Percentiles rank a stretch among this genome's conserved stretches.
phyloP scores from a whole-genome alignment of 176 grass and related monocot species.

The Avena atlantica region DNA sequence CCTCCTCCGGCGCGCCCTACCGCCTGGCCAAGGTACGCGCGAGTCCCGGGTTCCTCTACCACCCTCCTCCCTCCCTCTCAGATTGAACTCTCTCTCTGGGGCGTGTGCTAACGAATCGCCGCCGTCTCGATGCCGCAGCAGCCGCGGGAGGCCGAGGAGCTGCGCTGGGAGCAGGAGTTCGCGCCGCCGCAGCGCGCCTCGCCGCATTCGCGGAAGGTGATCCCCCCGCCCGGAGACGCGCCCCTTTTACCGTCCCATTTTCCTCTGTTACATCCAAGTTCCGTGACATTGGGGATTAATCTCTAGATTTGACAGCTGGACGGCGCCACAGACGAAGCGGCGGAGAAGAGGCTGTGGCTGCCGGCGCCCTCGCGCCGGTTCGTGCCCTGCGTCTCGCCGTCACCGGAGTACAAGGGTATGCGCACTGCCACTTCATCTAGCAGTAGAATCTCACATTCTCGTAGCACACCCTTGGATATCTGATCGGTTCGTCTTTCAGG shows the following conservation, averaged over 20 bases:
- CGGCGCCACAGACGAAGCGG: constrained; percentile 25
- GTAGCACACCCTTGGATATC: constrained; percentile 15
- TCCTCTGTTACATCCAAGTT: constrained; percentile 24
- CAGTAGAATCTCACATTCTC: not conserved
- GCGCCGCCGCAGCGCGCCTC: constrained; percentile 73
- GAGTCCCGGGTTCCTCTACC: not conserved
- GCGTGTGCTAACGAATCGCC: not conserved
- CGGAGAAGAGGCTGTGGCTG: constrained; percentile 68
- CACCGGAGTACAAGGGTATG: constrained; percentile 55
- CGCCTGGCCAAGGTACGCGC: constrained; percentile 58
- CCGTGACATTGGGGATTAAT: constrained; percentile 51
- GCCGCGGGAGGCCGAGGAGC: constrained; percentile 65
- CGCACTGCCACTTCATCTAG: not conserved
- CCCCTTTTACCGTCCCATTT: not conserved
- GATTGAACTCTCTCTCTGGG: not conserved
- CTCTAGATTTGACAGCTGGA: constrained; percentile 83
- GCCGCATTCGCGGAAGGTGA: constrained; percentile 65
- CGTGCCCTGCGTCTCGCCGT: constrained; percentile 63
- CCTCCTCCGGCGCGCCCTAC: constrained; percentile 39
- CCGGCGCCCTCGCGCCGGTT: constrained; percentile 57
- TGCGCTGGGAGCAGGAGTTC: constrained; percentile 77
- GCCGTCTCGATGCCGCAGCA: constrained; percentile 25
- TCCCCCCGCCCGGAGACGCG: not conserved
- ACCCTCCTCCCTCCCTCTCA: not conserved
- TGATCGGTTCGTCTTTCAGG: constrained; percentile 48